Evolutionary conservation across 768 basidiomycete species (phyloP), one percentile per base, ranked within the genome.

Genomic region (Mycena rosella): DNA sequence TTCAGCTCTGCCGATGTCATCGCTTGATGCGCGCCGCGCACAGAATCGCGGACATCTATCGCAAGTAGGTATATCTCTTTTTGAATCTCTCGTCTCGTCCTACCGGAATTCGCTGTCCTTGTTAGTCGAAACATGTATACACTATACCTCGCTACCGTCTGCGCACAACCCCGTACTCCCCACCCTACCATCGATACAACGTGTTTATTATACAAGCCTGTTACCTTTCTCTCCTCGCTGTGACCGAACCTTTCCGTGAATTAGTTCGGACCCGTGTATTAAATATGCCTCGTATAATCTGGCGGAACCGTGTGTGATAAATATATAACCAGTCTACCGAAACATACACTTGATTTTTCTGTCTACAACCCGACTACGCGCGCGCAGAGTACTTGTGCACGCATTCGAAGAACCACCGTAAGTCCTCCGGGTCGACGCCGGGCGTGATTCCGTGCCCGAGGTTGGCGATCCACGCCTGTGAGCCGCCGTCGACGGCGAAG

Each of bases 361-460:
- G 47, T 65, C 27, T 71, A 71, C 62, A 14, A 34, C 24, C 4
- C 2, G 32, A 3, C 60, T 63, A 65, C 55, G 47, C 54, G 56
- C 68, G 68, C 47, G 80, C 75, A 3, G 94, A 95, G 75, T 95
- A 93, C 74, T 90, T 94, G 74, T 92, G 93, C 53, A 96, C 86
- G 74, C 95, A 96, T 78, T 97, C 87, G 68, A 97, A 88, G 84
- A 97, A 98, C 89, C 90, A 97, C 62, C 85, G 84, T 78, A 98
- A 83, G 78, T 98, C 95, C 61, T 98, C 96, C 24, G 97, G 96
- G 77, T 98, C 90, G 17, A 99, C 96, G 27, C 90, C 93, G 14
- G 98, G 98, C 5, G 96, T 98, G 73, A 99, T 96, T 7, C 98
- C 98, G 76, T 99, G 98, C 0, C 98, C 98, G 24, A 99, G 82